Evolutionary conservation across 2,329 filamentous ascomycete genomes (phyloP).

Genomic region (Venturia asperata): DNA sequence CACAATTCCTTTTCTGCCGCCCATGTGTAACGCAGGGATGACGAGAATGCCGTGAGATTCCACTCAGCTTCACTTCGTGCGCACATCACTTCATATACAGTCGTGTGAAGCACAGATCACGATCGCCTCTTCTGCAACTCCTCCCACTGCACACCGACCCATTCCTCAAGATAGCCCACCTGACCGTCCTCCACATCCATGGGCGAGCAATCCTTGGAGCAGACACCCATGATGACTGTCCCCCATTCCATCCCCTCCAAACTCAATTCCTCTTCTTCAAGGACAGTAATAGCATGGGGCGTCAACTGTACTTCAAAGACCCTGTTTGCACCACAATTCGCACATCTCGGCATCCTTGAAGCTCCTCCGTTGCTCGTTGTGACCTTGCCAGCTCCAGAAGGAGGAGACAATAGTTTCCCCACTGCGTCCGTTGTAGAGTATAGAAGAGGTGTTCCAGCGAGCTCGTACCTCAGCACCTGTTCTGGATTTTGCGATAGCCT

Average conservation of each 20-base stretch:
- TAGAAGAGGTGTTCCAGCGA: slow-evolving; percentile 51
- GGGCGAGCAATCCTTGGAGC: slow-evolving; percentile 68
- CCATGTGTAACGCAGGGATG: too few species aligned
- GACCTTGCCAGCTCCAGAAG: slow-evolving; percentile 27
- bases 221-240: slow-evolving; percentile 81
- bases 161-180: slow-evolving; percentile 83
- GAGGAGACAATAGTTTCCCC: slow-evolving; percentile 52
- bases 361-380: slow-evolving; percentile 29
- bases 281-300: slow-evolving; percentile 79
- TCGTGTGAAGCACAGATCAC: background rate
- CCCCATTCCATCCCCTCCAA: slow-evolving; percentile 96
- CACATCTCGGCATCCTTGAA: slow-evolving; percentile 62
- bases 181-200: slow-evolving; percentile 51
- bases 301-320: slow-evolving; percentile 90
- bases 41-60: too few species aligned
- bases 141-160: slow-evolving; percentile 98
- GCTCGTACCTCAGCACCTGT: slow-evolving; percentile 46
- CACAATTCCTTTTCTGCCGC: too few species aligned
- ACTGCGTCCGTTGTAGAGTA: slow-evolving; percentile 73
- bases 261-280: slow-evolving; percentile 65
- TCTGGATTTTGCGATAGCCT: slow-evolving; percentile 44
- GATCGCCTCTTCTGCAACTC: slow-evolving; percentile 43
- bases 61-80: background rate
- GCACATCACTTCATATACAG: background rate
- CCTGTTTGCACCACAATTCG: slow-evolving; percentile 64